Percentiles rank a stretch among this genome's conserved stretches.
phyloP scores from a whole-genome alignment of 139 green algal genomes.

The Micractinium sp. region DNA sequence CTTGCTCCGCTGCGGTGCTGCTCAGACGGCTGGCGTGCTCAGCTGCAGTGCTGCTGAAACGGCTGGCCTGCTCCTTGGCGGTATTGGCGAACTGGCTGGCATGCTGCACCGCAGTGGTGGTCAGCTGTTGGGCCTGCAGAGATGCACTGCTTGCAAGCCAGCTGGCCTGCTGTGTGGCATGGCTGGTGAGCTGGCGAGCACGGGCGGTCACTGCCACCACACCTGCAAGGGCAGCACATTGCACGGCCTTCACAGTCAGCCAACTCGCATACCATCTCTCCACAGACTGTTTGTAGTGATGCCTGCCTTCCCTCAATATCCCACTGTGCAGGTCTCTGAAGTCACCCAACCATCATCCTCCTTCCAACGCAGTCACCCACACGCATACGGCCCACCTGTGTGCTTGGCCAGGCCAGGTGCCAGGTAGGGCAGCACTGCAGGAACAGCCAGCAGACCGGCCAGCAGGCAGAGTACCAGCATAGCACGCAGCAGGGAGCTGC shows the following conservation, averaged over 20 bases:
- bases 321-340: not conserved
- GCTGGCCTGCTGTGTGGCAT: not conserved
- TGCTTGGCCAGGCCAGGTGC: not conserved
- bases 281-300: not conserved
- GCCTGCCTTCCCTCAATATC: not conserved
- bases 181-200: not conserved
- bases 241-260: not conserved
- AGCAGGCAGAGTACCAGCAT: conserved; percentile 13
- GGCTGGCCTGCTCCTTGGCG: too few relatives aligned
- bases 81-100: too few relatives aligned
- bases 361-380: not conserved
- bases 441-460: not conserved
- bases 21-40: not conserved
- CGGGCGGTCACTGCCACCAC: not conserved
- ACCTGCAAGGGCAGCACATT: not conserved
- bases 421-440: not conserved
- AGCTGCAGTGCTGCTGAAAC: not conserved
- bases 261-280: not conserved
- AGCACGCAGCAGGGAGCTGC: not conserved
- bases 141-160: too few relatives aligned
- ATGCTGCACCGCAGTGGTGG: too few relatives aligned
- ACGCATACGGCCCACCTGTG: not conserved
- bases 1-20: not conserved
- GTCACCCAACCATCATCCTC: not conserved
- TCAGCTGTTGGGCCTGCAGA: too few relatives aligned